A percentile compares a stretch with the other conserved stretches of the same genome.
phyloP scores from a whole-genome alignment of 768 basidiomycete genomes.

The Tulasnella sp. region DNA sequence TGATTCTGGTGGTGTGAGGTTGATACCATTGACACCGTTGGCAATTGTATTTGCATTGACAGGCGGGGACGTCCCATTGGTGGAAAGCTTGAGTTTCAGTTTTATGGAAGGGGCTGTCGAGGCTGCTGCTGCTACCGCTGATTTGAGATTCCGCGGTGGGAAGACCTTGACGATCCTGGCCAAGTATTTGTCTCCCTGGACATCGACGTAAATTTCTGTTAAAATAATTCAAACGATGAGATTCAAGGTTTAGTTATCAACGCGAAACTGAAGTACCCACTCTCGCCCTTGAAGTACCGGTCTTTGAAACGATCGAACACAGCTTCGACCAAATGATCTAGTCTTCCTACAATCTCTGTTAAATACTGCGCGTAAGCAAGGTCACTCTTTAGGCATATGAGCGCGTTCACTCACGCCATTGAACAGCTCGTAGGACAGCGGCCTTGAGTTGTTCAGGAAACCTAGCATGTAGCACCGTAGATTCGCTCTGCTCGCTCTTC shows the following conservation, averaged over 20 bases:
- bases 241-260: conserved; percentile 14
- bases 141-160: conserved; percentile 29
- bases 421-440: conserved; percentile 81
- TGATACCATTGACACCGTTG: not conserved
- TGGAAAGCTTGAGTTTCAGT: conserved; percentile 8
- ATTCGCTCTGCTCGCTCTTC: conserved; percentile 83
- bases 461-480: conserved; percentile 74
- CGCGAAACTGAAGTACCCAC: conserved; percentile 38
- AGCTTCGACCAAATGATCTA: conserved; percentile 90
- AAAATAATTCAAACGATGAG: conserved; percentile 4
- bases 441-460: conserved; percentile 91
- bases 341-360: conserved; percentile 88
- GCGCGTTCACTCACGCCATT: conserved; percentile 72
- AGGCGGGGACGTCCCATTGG: not conserved
- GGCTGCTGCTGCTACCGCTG: not conserved
- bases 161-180: conserved; percentile 71
- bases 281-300: conserved; percentile 84
- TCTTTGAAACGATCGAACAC: conserved; percentile 95
- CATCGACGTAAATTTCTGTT: conserved; percentile 77
- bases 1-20: conserved; percentile 10
- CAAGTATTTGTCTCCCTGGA: conserved; percentile 72
- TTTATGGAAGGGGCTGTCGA: not conserved
- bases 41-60: not conserved
- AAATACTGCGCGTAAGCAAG: conserved; percentile 4
- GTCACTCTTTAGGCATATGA: too few relatives aligned